phyloP scores from a whole-genome alignment of 2,329 filamentous ascomycete species.

The Pyrenophora graminea region DNA sequence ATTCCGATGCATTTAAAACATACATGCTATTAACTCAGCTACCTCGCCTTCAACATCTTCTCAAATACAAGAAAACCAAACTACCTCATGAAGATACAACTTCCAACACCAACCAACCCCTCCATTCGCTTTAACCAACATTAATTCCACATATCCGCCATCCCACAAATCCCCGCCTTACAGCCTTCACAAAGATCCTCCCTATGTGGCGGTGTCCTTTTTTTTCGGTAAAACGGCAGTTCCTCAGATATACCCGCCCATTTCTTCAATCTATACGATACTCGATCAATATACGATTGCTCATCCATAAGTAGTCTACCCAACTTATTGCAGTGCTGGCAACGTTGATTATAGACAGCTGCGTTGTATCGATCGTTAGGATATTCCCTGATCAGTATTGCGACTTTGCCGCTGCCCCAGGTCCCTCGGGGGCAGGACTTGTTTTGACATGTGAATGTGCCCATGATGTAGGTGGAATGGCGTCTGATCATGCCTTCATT shows the following conservation, averaged over 20 bases:
- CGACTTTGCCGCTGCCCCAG: constrained; percentile 22
- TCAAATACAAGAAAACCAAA: too few relatives aligned
- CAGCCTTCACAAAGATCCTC: not conserved
- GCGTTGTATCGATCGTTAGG: constrained; percentile 20
- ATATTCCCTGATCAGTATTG: constrained; percentile 22
- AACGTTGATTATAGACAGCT: constrained; percentile 24
- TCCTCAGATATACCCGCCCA: constrained; percentile 25
- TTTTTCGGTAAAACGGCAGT: not conserved
- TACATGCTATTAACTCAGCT: too few relatives aligned
- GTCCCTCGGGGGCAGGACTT: constrained; percentile 1
- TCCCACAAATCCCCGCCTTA: not conserved
- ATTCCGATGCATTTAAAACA: too few relatives aligned
- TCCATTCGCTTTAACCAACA: too few relatives aligned
- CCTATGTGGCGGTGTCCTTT: not conserved
- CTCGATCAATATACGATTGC: constrained; percentile 25
- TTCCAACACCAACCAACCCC: too few relatives aligned
- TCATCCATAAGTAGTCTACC: constrained; percentile 20
- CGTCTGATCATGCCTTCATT: not conserved
- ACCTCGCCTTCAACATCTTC: too few relatives aligned
- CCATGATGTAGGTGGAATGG: constrained; percentile 19
- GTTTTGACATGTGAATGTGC: constrained; percentile 21
- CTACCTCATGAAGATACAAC: too few relatives aligned
- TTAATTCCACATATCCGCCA: too few relatives aligned
- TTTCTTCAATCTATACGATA: constrained; percentile 28
- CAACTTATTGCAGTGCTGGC: constrained; percentile 19